Evolutionary conservation across 2,329 filamentous ascomycete species (phyloP).

Genomic region (Fusarium tanahbumbuense): DNA sequence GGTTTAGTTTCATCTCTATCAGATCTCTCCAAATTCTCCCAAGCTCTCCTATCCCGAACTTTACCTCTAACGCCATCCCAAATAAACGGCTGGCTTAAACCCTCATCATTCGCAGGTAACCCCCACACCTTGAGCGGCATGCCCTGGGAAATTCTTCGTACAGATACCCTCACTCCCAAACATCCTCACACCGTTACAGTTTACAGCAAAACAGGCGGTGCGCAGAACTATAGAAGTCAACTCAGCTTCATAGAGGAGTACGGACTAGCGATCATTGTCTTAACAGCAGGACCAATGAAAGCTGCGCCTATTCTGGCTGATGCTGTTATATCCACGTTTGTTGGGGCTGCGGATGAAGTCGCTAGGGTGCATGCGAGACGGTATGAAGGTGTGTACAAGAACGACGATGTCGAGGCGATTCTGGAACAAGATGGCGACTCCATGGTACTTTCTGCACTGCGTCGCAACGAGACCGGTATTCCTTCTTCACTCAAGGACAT

Average conservation of each 20-base stretch:
- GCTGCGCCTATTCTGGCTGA: slow-evolving; percentile 46
- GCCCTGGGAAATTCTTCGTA: slow-evolving; percentile 54
- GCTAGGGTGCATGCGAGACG: slow-evolving; percentile 44
- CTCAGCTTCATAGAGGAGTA: slow-evolving; percentile 52
- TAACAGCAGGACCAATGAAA: slow-evolving; percentile 49
- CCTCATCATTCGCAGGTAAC: slow-evolving; percentile 47
- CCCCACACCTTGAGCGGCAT: slow-evolving; percentile 49
- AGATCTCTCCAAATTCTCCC: slow-evolving; percentile 48
- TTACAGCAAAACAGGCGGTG: slow-evolving; percentile 52
- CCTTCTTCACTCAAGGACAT: slow-evolving; percentile 33
- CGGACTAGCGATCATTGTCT: slow-evolving; percentile 47
- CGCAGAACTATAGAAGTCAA: slow-evolving; percentile 52
- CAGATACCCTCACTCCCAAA: slow-evolving; percentile 39
- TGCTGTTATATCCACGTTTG: slow-evolving; percentile 44
- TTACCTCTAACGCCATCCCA: slow-evolving; percentile 42
- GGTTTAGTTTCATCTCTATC: slow-evolving; percentile 51
- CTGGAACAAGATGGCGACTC: slow-evolving; percentile 45
- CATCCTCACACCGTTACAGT: slow-evolving; percentile 50
- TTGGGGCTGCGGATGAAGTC: slow-evolving; percentile 46
- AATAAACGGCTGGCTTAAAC: slow-evolving; percentile 52
- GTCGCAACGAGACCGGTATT: slow-evolving; percentile 41
- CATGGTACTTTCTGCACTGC: slow-evolving; percentile 33
- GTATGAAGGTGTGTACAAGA: slow-evolving; percentile 36
- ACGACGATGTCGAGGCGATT: slow-evolving; percentile 2
- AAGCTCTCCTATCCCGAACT: slow-evolving; percentile 46